These are phyloP conservation scores for Puccinia polysora DNA, from an alignment of 1,284 basidiomycete species.

Conservation along the genomic window DNA sequence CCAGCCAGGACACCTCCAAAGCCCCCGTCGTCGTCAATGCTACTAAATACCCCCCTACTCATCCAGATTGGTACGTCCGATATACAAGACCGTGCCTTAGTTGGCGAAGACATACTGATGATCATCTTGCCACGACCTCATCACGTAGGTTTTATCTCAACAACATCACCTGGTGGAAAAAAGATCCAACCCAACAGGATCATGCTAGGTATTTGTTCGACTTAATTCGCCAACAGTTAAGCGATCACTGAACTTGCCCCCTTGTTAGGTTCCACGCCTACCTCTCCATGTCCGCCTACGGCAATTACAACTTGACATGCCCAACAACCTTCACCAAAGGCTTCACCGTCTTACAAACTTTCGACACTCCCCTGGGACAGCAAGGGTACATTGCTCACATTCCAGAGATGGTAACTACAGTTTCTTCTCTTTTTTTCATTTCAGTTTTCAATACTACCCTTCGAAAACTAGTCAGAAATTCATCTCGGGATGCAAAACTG, in stretches of 20 bases:
- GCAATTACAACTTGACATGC: slow-evolving; percentile 43
- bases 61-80: slow-evolving; percentile 1
- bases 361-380: slow-evolving; percentile 43
- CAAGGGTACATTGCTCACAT: slow-evolving; percentile 44
- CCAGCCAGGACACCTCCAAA: too few relatives aligned
- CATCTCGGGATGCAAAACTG: neutral
- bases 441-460: neutral
- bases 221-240: neutral
- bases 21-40: too few relatives aligned
- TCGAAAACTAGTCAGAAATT: neutral
- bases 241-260: slow-evolving; percentile 9
- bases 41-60: neutral
- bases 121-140: neutral
- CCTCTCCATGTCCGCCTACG: slow-evolving; percentile 45
- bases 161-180: slow-evolving; percentile 17
- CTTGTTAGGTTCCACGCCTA: slow-evolving; percentile 40
- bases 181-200: neutral
- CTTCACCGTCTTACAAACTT: slow-evolving; percentile 44
- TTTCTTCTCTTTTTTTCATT: neutral
- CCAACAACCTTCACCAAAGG: slow-evolving; percentile 45
- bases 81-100: neutral
- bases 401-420: slow-evolving; percentile 40
- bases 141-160: slow-evolving; percentile 33
- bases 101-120: neutral
- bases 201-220: neutral